Conservation (phyloP, 768 basidiomycete genomes). For the Naematelia aurantialba region DNA sequence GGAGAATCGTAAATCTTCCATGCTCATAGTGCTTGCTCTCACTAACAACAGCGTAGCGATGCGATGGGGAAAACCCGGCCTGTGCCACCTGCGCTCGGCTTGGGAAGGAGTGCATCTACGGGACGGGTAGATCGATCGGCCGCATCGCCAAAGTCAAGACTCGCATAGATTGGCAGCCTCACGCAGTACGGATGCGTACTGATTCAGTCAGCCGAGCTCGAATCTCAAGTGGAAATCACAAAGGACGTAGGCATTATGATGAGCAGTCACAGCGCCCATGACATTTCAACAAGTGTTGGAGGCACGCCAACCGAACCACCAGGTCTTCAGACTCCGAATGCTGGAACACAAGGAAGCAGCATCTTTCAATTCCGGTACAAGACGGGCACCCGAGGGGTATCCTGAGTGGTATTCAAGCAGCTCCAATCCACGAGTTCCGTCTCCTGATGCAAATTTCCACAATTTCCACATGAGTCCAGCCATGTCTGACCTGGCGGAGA, state of each 20-base stretch:
- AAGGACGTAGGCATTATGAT: not conserved
- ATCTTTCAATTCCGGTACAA: not conserved
- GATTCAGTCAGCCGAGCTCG: not conserved
- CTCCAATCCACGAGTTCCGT: not conserved
- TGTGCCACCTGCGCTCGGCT: constrained; percentile 14
- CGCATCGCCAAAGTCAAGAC: constrained; percentile 11
- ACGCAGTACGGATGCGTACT: not conserved
- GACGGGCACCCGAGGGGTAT: too few relatives aligned
- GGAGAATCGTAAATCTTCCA: constrained; percentile 11
- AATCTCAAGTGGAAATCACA: not conserved
- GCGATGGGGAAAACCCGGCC: constrained; percentile 15
- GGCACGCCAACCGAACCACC: not conserved
- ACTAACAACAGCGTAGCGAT: constrained; percentile 3
- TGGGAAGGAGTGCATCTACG: constrained; percentile 15
- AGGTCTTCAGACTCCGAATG: not conserved
- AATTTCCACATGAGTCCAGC: constrained; percentile 1
- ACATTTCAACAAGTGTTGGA: not conserved
- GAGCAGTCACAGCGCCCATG: not conserved
- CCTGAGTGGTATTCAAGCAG: too few relatives aligned
- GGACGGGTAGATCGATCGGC: constrained; percentile 1
- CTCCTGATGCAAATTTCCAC: not conserved
- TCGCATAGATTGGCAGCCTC: constrained; percentile 7
- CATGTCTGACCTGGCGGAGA: constrained; percentile 8
- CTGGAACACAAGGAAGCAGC: not conserved
- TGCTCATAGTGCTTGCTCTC: not conserved